These are phyloP conservation scores for Alternaria angustiovoidea DNA, from an alignment of 2,329 filamentous ascomycete genomes.

Conservation along the genomic window DNA sequence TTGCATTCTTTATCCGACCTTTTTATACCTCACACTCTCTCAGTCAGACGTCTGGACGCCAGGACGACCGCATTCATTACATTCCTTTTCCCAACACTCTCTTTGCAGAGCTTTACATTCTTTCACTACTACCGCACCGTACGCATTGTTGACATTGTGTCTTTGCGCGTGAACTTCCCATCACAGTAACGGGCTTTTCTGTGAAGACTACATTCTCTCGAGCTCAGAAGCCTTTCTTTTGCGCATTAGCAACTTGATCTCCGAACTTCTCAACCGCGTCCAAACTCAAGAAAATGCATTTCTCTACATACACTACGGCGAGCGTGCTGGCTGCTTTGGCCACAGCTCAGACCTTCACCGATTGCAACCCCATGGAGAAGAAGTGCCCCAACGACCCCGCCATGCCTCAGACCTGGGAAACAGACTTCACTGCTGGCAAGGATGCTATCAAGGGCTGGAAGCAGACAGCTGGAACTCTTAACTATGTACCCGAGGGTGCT, in stretches of 20 bases:
- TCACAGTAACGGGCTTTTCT: slow-evolving; percentile 31
- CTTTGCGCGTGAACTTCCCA: slow-evolving; percentile 15
- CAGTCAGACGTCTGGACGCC: slow-evolving; percentile 34
- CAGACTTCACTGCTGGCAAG: slow-evolving; percentile 55
- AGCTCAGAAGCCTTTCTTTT: slow-evolving; percentile 1
- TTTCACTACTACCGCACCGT: slow-evolving; percentile 30
- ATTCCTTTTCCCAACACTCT: slow-evolving; percentile 31
- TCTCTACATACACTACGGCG: slow-evolving; percentile 34
- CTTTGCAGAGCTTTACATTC: slow-evolving; percentile 39
- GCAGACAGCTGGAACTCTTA: slow-evolving; percentile 54
- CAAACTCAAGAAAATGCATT: slow-evolving; percentile 37
- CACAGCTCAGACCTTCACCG: slow-evolving; percentile 56
- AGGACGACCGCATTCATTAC: slow-evolving; percentile 43
- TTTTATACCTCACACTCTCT: slow-evolving; percentile 39
- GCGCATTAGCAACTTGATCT: background rate
- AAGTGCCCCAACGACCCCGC: slow-evolving; percentile 56
- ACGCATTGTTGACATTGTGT: slow-evolving; percentile 27
- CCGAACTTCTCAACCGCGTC: slow-evolving; percentile 10
- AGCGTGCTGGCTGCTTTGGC: slow-evolving; percentile 46
- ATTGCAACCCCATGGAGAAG: slow-evolving; percentile 56
- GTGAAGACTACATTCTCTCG: slow-evolving; percentile 38
- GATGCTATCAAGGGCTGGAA: slow-evolving; percentile 50
- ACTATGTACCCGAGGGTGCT: slow-evolving; percentile 55
- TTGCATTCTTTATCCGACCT: slow-evolving; percentile 39
- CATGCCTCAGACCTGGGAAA: slow-evolving; percentile 50